Evolutionary conservation across 108 stramenopile genomes (phyloP), one percentile per base, ranked within the genome.

Genomic region (Seminavis robusta): DNA sequence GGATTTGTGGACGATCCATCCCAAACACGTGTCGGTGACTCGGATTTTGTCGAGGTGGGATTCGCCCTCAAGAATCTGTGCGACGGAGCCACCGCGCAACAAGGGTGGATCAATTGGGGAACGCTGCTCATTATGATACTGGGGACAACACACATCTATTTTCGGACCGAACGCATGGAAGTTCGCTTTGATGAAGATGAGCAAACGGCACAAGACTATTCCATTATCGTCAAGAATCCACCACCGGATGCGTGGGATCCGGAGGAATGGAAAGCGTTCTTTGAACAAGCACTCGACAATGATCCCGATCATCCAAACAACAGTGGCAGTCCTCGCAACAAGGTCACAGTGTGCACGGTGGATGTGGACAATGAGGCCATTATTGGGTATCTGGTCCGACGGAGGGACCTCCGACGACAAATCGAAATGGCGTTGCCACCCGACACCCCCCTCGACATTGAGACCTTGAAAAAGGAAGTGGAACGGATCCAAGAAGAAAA

Each of bases 181-280:
- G 61, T 81, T 45, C 30, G 38, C 7, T 85, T 83, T 43, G 94
- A 95, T 34, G 91, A 88, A 59, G 86, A 90, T 32, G 86, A 85
- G 51, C 90, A 94, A 45, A 96, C 95, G 3, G 86, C 92, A 7
- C 89, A 93, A 56, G 95, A 95, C 74, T 95, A 95, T 70, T 84
- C 87, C 17, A 73, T 95, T 56, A 67, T 73, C 40, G 65, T 95
- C 19, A 47, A 30, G 11, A 92, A 95, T 68, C 95, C 95, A 33
- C 82, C 85, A 17, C 54, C 38, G 0, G 84, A 90, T 76, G 95
- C 95, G 17, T 70, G 62, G 17, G 69, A 86, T 64, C 90, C 92
- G 3, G 81, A 88, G 25, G 92, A 93, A 69, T 95, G 92, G 92
- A 63, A 54, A 29, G 34, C 63, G 16, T 95, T 90, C 67, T 92